phyloP scores from a whole-genome alignment of 495 filamentous ascomycete genomes.

The Penicillium alfredii region DNA sequence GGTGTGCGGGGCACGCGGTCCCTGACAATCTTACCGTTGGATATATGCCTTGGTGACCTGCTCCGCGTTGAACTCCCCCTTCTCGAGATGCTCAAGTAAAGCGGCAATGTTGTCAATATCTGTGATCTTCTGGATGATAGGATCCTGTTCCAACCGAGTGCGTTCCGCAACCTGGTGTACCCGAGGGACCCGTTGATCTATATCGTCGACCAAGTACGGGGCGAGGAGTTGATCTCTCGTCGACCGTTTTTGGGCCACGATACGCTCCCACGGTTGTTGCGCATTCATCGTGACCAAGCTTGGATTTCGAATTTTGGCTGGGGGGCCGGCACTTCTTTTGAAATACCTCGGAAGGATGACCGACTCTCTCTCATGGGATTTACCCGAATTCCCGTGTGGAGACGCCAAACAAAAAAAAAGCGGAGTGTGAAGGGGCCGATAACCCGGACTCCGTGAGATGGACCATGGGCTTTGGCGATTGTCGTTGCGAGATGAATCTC shows the following conservation, averaged over 20 bases:
- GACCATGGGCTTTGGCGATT: too few species aligned
- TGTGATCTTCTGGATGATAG: constrained; percentile 28
- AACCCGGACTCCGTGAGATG: too few species aligned
- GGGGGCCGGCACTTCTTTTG: too few species aligned
- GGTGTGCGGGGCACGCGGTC: too few species aligned
- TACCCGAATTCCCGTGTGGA: too few species aligned
- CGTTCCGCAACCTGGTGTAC: constrained; percentile 21
- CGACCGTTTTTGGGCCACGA: constrained; percentile 25
- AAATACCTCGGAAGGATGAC: too few species aligned
- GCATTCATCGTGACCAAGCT: too few species aligned
- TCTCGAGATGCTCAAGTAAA: constrained; percentile 29
- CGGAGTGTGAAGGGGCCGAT: too few species aligned
- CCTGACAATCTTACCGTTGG: constrained; percentile 45
- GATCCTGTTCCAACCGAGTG: constrained; percentile 18
- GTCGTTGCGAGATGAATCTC: too few species aligned
- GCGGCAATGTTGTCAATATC: constrained; percentile 33
- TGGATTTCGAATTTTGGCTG: too few species aligned
- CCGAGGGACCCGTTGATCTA: constrained; percentile 21
- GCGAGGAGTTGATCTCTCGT: constrained; percentile 24
- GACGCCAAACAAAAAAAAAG: too few species aligned
- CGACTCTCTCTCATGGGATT: too few species aligned
- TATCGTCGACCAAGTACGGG: constrained; percentile 25
- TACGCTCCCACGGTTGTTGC: constrained; percentile 36
- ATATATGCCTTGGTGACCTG: constrained; percentile 43
- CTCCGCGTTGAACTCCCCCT: constrained; percentile 38